phyloP scores from a whole-genome alignment of 116 monocot genomes.

The Trichopus zeylanicus region DNA sequence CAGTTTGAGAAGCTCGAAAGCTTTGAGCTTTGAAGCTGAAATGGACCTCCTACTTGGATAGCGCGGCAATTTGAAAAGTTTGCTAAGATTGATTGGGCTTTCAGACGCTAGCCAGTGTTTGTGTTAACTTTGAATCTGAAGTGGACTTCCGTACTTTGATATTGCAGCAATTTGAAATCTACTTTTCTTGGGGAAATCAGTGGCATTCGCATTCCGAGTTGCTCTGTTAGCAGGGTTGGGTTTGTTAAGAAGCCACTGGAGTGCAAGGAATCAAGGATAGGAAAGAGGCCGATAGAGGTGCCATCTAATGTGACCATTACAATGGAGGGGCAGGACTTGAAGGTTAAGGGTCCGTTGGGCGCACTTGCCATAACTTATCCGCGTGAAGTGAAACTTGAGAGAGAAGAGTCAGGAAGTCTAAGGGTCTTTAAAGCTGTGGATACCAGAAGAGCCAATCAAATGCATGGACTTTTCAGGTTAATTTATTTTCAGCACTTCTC shows the following conservation, averaged over 20 bases:
- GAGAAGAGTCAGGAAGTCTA: conserved; percentile 62
- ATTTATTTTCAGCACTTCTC: too few species aligned
- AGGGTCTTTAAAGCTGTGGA: conserved; percentile 79
- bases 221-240: conserved; percentile 24
- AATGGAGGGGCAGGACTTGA: conserved; percentile 70
- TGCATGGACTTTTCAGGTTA: conserved; percentile 97
- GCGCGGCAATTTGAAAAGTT: too few species aligned
- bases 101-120: too few species aligned
- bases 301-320: conserved; percentile 68
- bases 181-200: conserved; percentile 53
- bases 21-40: too few species aligned
- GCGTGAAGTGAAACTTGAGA: conserved; percentile 54
- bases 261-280: conserved; percentile 95
- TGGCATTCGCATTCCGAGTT: conserved; percentile 19
- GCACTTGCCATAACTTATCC: conserved; percentile 70
- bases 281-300: conserved; percentile 79
- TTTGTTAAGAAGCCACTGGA: conserved; percentile 42
- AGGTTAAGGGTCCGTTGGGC: conserved; percentile 85
- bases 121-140: too few species aligned
- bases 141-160: conserved; percentile 1
- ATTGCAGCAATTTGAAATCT: conserved; percentile 58
- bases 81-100: too few species aligned
- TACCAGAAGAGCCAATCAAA: conserved; percentile 76
- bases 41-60: too few species aligned
- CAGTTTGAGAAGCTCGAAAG: too few species aligned